Conservation (phyloP, 2,329 filamentous ascomycete species). For the Exophiala phaeomuriformis region DNA sequence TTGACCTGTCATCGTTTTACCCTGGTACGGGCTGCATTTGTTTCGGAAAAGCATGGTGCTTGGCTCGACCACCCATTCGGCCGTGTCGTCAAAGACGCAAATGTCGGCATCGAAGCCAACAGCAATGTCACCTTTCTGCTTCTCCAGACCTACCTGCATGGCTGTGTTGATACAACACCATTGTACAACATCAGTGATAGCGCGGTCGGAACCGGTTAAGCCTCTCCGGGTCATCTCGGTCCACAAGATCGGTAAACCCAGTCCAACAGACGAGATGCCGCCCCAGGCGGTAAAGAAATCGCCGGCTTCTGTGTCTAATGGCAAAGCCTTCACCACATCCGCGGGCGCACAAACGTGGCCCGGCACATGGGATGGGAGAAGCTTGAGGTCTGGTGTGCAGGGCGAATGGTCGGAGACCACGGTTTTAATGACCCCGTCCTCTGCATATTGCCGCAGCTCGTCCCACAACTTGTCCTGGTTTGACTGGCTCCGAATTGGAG, state of each 20-base stretch:
- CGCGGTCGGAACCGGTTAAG: slow-evolving; percentile 40
- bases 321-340: slow-evolving; percentile 16
- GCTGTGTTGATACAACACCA: slow-evolving; percentile 85
- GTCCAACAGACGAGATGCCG: slow-evolving; percentile 86
- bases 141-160: slow-evolving; percentile 73
- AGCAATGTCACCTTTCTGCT: slow-evolving; percentile 71
- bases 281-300: slow-evolving; percentile 98
- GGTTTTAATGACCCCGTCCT: slow-evolving; percentile 76
- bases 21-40: slow-evolving; percentile 84
- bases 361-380: slow-evolving; percentile 66
- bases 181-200: slow-evolving; percentile 69
- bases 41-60: slow-evolving; percentile 92
- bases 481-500: slow-evolving; percentile 70
- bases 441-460: slow-evolving; percentile 56
- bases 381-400: slow-evolving; percentile 89
- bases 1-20: slow-evolving; percentile 66
- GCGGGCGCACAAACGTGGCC: slow-evolving; percentile 35
- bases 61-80: slow-evolving; percentile 63
- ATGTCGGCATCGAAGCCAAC: slow-evolving; percentile 85
- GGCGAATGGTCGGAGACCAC: slow-evolving; percentile 94
- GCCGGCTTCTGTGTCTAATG: slow-evolving; percentile 46
- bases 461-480: slow-evolving; percentile 86
- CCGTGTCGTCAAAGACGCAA: slow-evolving; percentile 83
- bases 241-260: slow-evolving; percentile 86
- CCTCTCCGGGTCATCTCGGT: slow-evolving; percentile 62